Percentiles rank a stretch among this genome's conserved stretches.
Conservation (phyloP, 83 land plant genomes). For the Picea mariana region DNA sequence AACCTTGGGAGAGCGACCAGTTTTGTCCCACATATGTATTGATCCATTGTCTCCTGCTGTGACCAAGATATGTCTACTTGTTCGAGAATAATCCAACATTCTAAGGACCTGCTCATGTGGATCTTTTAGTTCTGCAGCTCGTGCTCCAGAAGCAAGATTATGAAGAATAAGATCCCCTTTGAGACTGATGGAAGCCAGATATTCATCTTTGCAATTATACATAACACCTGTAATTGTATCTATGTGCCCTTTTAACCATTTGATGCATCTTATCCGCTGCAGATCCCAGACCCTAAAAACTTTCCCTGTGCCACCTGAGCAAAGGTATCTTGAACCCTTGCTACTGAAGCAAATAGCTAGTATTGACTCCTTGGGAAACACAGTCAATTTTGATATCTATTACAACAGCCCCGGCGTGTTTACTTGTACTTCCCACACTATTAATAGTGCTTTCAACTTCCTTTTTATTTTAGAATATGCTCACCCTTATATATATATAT, state of each 20-base stretch:
- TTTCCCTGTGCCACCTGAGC: conserved; percentile 91
- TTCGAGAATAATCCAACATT: conserved; percentile 82
- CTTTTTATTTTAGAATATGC: no score
- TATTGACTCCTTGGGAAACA: no score
- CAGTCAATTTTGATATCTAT: no score
- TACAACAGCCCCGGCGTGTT: no score
- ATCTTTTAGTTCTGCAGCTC: conserved; percentile 84
- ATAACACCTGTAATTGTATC: conserved; percentile 81
- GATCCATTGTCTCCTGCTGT: conserved; percentile 96
- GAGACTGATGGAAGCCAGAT: conserved; percentile 89
- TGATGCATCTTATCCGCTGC: conserved; percentile 88
- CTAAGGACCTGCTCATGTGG: conserved; percentile 86
- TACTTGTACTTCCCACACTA: no score
- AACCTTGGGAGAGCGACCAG: conserved; percentile 89
- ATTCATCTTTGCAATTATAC: conserved; percentile 95
- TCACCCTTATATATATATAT: no score
- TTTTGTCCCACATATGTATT: conserved; percentile 92
- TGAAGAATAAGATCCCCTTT: conserved; percentile 93
- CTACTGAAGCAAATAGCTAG: conserved; percentile 81
- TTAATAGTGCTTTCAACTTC: no score
- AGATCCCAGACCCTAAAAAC: conserved; percentile 97
- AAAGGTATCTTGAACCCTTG: conserved; percentile 88
- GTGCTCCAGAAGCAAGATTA: conserved; percentile 90
- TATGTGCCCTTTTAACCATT: conserved; percentile 90
- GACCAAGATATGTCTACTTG: conserved; percentile 74